A percentile compares a stretch with the other conserved stretches of the same genome.
Conservation (phyloP, 257 asterid species). For the Pogostemon cablin region DNA sequence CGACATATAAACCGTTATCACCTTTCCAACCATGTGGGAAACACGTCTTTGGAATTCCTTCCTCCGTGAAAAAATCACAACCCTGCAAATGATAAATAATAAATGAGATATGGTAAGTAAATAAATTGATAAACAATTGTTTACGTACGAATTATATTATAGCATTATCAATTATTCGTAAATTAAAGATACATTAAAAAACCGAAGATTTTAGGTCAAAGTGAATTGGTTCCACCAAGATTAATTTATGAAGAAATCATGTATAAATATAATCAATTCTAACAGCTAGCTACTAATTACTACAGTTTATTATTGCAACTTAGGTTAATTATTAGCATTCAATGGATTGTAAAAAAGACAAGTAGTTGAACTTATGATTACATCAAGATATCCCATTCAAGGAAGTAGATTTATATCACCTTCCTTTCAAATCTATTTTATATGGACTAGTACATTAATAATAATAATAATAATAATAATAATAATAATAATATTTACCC, state of each 20-base stretch:
- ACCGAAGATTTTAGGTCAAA: not conserved
- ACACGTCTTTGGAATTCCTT: constrained; percentile 18
- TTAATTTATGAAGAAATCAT: not conserved
- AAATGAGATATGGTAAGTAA: not conserved
- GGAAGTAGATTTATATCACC: too few relatives aligned
- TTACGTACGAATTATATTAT: too few relatives aligned
- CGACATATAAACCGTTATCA: constrained; percentile 22
- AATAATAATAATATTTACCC: too few relatives aligned
- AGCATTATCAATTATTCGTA: too few relatives aligned
- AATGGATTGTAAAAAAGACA: not conserved
- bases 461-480: too few relatives aligned
- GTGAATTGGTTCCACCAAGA: not conserved
- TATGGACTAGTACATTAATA: too few relatives aligned
- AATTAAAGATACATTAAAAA: not conserved
- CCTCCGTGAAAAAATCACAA: constrained; percentile 27
- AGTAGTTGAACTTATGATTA: not conserved
- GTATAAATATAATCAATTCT: not conserved
- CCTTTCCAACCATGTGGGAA: constrained; percentile 34
- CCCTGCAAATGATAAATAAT: constrained; percentile 5
- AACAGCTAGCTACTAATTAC: constrained; percentile 12
- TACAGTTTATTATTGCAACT: not conserved
- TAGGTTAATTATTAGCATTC: not conserved
- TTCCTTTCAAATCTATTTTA: too few relatives aligned
- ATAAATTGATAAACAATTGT: not conserved
- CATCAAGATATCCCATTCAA: not conserved